These are phyloP conservation scores for Amphicarpaea edgeworthii DNA, from an alignment of 306 rosid genomes.

Conservation along the genomic window DNA sequence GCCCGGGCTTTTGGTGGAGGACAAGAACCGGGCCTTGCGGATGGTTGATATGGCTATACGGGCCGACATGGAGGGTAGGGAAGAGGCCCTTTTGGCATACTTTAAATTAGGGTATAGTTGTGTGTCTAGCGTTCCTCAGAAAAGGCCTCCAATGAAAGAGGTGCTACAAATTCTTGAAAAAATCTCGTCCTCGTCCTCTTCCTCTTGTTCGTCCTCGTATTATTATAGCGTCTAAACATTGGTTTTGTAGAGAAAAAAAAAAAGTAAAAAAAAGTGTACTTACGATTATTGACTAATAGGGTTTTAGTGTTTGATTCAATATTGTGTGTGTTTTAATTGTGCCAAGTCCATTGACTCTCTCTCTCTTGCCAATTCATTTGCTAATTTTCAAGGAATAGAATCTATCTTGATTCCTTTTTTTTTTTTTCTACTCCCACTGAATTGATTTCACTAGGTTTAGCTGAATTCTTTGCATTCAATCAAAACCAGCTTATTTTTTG, in stretches of 20 bases:
- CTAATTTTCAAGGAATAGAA: slow-evolving; percentile 41
- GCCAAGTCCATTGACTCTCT: slow-evolving; percentile 41
- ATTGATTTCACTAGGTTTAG: too few species aligned
- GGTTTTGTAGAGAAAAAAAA: slow-evolving; percentile 53
- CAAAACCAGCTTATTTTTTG: too few species aligned
- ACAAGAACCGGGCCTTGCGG: slow-evolving; percentile 67
- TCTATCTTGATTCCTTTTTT: neutral
- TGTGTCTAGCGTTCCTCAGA: slow-evolving; percentile 75
- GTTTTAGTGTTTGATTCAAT: slow-evolving; percentile 43
- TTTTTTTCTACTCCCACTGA: too few species aligned
- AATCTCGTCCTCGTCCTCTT: slow-evolving; percentile 59
- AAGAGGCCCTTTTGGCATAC: slow-evolving; percentile 69
- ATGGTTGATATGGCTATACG: slow-evolving; percentile 86
- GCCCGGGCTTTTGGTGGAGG: slow-evolving; percentile 64
- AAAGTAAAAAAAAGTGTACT: slow-evolving; percentile 50
- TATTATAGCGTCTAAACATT: slow-evolving; percentile 57
- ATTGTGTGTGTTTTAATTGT: slow-evolving; percentile 44
- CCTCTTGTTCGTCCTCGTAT: slow-evolving; percentile 59
- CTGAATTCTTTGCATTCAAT: too few species aligned
- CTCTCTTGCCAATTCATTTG: slow-evolving; percentile 45
- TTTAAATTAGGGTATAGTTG: slow-evolving; percentile 89
- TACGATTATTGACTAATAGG: slow-evolving; percentile 59
- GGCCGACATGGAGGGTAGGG: slow-evolving; percentile 86
- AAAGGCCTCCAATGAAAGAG: slow-evolving; percentile 95
- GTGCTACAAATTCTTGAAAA: slow-evolving; percentile 80